These are phyloP conservation scores for Penicillium parvum DNA, from an alignment of 495 filamentous ascomycete species.

Conservation along the genomic window DNA sequence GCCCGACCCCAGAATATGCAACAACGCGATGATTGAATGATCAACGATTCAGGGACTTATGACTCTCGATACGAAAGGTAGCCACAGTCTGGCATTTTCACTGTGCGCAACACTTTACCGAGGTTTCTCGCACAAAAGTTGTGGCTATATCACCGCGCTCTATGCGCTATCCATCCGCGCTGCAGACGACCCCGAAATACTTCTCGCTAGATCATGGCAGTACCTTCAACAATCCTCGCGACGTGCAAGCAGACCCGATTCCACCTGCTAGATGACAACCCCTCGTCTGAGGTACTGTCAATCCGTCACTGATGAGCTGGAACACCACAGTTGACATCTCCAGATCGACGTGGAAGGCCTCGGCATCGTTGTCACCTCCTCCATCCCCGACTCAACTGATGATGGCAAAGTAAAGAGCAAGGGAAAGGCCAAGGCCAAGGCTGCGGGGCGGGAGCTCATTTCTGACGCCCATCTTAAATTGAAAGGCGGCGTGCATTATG, in stretches of 20 bases:
- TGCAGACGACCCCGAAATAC: background rate
- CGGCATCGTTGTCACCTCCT: slow-evolving; percentile 55
- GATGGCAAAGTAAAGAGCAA: slow-evolving; percentile 39
- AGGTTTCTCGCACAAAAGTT: too few relatives aligned
- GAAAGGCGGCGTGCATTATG: slow-evolving; percentile 67
- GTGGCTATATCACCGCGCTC: too few relatives aligned
- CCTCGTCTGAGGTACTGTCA: slow-evolving; percentile 35
- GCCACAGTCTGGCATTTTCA: background rate
- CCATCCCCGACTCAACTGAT: slow-evolving; percentile 18
- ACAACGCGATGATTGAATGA: background rate
- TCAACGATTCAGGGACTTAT: background rate
- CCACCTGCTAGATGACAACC: slow-evolving; percentile 39
- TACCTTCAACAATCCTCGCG: slow-evolving; percentile 35
- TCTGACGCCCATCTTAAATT: slow-evolving; percentile 62
- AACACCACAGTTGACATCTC: too few relatives aligned
- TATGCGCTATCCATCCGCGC: too few relatives aligned
- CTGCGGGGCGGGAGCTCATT: slow-evolving; percentile 62
- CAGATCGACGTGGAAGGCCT: slow-evolving; percentile 69
- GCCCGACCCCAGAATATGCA: slow-evolving; percentile 22
- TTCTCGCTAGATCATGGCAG: slow-evolving; percentile 11
- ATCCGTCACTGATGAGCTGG: background rate
- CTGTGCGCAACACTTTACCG: too few relatives aligned
- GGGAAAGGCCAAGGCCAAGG: slow-evolving; percentile 49
- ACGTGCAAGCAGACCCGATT: slow-evolving; percentile 47
- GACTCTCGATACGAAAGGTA: too few relatives aligned